Conservation (phyloP, 441 rosid species). For the Aquilaria agallochum region DNA sequence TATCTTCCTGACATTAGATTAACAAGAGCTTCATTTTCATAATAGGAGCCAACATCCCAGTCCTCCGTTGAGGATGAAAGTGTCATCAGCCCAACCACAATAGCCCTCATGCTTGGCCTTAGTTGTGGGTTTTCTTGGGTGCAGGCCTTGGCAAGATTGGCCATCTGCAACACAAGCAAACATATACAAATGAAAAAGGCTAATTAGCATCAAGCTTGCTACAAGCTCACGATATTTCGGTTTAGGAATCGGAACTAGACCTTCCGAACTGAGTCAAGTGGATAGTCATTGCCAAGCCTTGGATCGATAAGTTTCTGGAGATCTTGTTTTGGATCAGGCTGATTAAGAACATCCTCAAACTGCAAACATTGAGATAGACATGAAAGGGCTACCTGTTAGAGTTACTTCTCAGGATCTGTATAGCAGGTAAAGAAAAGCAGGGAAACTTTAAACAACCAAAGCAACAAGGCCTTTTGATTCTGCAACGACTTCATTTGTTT, state of each 20-base stretch:
- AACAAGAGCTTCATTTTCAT: constrained; percentile 63
- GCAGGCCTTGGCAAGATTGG: constrained; percentile 78
- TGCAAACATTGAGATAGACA: constrained; percentile 13
- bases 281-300: constrained; percentile 69
- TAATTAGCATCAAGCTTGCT: too few relatives aligned
- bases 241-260: constrained; percentile 22
- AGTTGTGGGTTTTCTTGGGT: constrained; percentile 75
- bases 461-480: constrained; percentile 86
- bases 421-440: background rate
- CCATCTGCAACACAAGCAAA: constrained; percentile 45
- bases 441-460: constrained; percentile 43
- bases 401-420: too few relatives aligned
- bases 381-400: background rate
- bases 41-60: constrained; percentile 79
- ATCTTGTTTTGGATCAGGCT: constrained; percentile 51
- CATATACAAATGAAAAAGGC: background rate
- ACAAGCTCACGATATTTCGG: background rate
- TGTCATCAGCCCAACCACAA: constrained; percentile 82
- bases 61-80: constrained; percentile 79
- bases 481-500: constrained; percentile 35
- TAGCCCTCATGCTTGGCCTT: constrained; percentile 81
- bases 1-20: constrained; percentile 78
- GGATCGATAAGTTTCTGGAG: constrained; percentile 62
- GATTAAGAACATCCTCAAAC: constrained; percentile 77
- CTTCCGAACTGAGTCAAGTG: constrained; percentile 68